phyloP scores from a whole-genome alignment of 2,329 filamentous ascomycete genomes.

The Aspergillus fumigatiaffinis region DNA sequence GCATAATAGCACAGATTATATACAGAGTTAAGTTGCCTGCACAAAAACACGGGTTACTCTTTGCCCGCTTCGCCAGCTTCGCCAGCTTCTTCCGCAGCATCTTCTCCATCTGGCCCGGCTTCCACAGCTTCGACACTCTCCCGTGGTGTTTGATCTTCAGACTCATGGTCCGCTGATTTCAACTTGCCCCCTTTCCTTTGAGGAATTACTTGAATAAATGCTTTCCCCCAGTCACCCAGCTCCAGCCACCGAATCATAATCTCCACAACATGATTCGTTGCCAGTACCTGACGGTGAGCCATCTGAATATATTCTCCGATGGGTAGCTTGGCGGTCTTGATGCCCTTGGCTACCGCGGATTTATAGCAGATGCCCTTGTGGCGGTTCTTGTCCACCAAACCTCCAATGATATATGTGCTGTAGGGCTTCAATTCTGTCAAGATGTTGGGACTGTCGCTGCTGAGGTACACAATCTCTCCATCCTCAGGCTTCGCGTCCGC shows the following conservation, averaged over 20 bases:
- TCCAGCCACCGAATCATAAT: constrained; percentile 96
- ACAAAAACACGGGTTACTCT: background rate
- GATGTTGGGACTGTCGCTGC: constrained; percentile 84
- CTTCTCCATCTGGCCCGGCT: constrained; percentile 13
- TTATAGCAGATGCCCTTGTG: constrained; percentile 94
- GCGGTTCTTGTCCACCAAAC: constrained; percentile 91
- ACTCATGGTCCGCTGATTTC: constrained; percentile 33
- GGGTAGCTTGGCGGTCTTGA: constrained; percentile 85
- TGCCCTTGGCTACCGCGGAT: constrained; percentile 66
- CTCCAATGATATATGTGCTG: constrained; percentile 88
- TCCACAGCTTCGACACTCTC: constrained; percentile 24
- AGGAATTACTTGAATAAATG: constrained; percentile 84
- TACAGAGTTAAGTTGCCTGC: background rate
- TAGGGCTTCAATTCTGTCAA: constrained; percentile 79
- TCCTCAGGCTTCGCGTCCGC: constrained; percentile 32
- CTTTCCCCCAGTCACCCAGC: constrained; percentile 82
- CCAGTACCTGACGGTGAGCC: constrained; percentile 77
- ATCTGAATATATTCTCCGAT: constrained; percentile 96
- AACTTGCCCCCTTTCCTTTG: constrained; percentile 80
- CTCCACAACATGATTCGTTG: constrained; percentile 94
- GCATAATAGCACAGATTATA: background rate
- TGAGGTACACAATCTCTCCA: constrained; percentile 77
- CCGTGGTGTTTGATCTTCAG: constrained; percentile 14
- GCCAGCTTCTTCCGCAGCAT: constrained; percentile 7
- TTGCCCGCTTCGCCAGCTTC: background rate